Evolutionary conservation across 176 grass and related monocot genomes (phyloP).

Genomic region (Olyra latifolia): DNA sequence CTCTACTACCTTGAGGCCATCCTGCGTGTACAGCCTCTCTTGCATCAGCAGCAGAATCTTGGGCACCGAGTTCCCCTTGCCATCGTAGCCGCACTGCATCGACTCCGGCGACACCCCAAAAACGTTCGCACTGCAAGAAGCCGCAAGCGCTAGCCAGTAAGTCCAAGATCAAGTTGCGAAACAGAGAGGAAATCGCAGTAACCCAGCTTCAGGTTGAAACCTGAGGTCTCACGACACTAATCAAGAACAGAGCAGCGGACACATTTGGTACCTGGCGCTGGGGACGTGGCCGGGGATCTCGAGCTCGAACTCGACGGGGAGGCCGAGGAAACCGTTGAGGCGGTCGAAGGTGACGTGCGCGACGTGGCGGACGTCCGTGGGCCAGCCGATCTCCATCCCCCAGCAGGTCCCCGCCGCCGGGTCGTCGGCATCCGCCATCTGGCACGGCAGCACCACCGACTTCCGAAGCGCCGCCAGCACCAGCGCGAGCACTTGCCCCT

Average conservation of each 20-base stretch:
- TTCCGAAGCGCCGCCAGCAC: slow-evolving; percentile 57
- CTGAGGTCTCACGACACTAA: background rate
- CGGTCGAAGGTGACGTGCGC: slow-evolving; percentile 97
- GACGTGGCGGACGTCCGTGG: slow-evolving; percentile 88
- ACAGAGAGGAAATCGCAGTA: background rate
- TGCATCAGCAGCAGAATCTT: slow-evolving; percentile 91
- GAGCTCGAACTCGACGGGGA: slow-evolving; percentile 88
- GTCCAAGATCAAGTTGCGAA: background rate
- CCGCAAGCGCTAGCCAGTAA: background rate
- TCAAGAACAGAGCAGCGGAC: background rate
- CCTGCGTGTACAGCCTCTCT: slow-evolving; percentile 63
- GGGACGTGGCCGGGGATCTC: slow-evolving; percentile 78
- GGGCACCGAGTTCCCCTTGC: slow-evolving; percentile 75
- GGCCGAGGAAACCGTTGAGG: slow-evolving; percentile 87
- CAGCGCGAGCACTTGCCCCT: slow-evolving; percentile 53
- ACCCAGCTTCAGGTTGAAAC: background rate
- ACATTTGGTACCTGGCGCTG: slow-evolving; percentile 58
- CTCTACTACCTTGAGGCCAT: slow-evolving; percentile 65
- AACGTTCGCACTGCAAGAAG: slow-evolving; percentile 60
- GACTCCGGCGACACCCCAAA: slow-evolving; percentile 79
- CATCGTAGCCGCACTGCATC: slow-evolving; percentile 82
- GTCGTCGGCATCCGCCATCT: slow-evolving; percentile 43
- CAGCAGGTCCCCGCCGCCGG: slow-evolving; percentile 9
- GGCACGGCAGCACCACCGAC: slow-evolving; percentile 65
- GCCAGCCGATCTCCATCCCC: slow-evolving; percentile 84